Base-by-base conservation (phyloP, 768 basidiomycete species). In the Suillus clintonianus region DNA sequence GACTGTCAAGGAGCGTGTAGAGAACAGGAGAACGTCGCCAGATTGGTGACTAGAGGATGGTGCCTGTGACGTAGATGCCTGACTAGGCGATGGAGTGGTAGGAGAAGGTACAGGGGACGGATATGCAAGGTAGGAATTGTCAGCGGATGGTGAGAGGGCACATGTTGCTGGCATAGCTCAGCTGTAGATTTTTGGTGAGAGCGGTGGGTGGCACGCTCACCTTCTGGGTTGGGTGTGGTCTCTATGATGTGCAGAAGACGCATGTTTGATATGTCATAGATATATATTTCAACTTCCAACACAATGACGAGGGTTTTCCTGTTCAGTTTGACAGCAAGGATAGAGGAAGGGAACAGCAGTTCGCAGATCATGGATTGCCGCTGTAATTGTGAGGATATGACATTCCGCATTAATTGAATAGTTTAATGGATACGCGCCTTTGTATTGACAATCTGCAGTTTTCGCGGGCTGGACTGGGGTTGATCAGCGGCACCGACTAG, bases 291-390 rank as follows among this genome's bases (percentile, higher is more conserved):
- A n/a, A 86, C 86, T 74, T 98, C 97, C 56, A 99, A 86, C 7
- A 99, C 91, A 69, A 99, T 95, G 36, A 98, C 94, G 53, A 99
- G 86, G 0, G 95, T 92, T 78, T 97, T 97, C 60, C 97, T 88
- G 78, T 99, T 99, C 71, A 99, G 85, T 80, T 97, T 98, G 74
- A 99, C 97, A n/a, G 93, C 87, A 32, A 99, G 88, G 61, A 99
- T 96, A 4, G 94, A 94, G 1, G 95, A 95, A 1, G 97, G 97
- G 75, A 99, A 99, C 6, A 97, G 85, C 19, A 99, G 87, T 72
- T 99, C 97, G 86, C 97, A 99, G 62, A 99, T 99, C 83, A 96
- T 96, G 27, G 93, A 95, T 85, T 98, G 95, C 30, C 97, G 90
- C 94, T 97, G 71, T 6, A 5, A n/a, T 43, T 9, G 36, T 43